A percentile compares a stretch with the other conserved stretches of the same genome.
phyloP scores from a whole-genome alignment of 805 yeast species.

The Candida orba region DNA sequence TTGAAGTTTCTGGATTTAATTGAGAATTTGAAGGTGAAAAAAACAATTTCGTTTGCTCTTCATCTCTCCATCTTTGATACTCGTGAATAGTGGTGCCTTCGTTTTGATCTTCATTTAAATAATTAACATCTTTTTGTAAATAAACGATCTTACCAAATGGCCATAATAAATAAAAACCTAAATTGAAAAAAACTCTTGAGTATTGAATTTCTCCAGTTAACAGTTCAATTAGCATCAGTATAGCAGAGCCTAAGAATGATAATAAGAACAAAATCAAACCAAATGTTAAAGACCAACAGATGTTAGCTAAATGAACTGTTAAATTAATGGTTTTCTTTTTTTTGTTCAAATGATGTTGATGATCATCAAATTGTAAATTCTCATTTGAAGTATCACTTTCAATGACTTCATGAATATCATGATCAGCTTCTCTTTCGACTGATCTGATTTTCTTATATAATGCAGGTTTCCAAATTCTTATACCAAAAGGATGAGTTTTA shows the following conservation, averaged over 20 bases:
- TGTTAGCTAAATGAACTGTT: slow-evolving; percentile 61
- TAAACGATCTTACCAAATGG: slow-evolving; percentile 92
- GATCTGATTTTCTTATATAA: slow-evolving; percentile 87
- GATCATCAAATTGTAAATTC: neutral
- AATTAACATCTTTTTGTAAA: slow-evolving; percentile 69
- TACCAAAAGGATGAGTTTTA: slow-evolving; percentile 96
- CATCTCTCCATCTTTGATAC: slow-evolving; percentile 80
- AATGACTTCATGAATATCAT: slow-evolving; percentile 79
- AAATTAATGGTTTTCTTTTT: slow-evolving; percentile 40
- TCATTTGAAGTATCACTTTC: slow-evolving; percentile 4
- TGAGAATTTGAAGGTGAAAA: slow-evolving; percentile 35
- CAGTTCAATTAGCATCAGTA: slow-evolving; percentile 28
- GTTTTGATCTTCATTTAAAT: slow-evolving; percentile 77
- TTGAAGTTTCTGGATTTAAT: neutral
- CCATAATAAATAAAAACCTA: slow-evolving; percentile 65
- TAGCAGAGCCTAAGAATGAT: slow-evolving; percentile 41
- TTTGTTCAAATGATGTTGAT: neutral
- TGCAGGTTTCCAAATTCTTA: slow-evolving; percentile 98
- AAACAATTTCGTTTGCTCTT: slow-evolving; percentile 69
- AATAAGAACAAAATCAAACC: slow-evolving; percentile 56
- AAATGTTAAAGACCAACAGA: slow-evolving; percentile 64
- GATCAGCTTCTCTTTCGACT: slow-evolving; percentile 84
- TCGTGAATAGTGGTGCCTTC: slow-evolving; percentile 83
- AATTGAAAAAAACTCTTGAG: slow-evolving; percentile 47
- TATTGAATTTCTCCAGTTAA: slow-evolving; percentile 45